A percentile compares a stretch with the other conserved stretches of the same genome.
phyloP scores from a whole-genome alignment of 495 filamentous ascomycete species.

The Lasiosphaeria miniovina region DNA sequence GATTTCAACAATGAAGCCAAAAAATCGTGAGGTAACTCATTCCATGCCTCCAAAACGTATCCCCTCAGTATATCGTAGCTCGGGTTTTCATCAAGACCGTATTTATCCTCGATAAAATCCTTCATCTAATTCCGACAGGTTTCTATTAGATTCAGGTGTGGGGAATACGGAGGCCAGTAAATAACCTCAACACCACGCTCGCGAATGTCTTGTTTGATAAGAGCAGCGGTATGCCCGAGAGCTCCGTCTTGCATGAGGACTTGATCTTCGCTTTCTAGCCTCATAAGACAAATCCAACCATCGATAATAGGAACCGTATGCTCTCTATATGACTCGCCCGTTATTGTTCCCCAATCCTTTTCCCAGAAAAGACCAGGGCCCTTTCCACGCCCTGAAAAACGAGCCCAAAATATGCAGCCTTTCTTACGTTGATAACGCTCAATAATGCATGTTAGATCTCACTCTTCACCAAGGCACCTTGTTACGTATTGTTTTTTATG shows the following conservation, averaged over 20 bases:
- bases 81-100: constrained; percentile 18
- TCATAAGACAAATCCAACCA: constrained; percentile 13
- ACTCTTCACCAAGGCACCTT: constrained; percentile 13
- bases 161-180: constrained; percentile 25
- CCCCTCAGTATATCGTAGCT: too few relatives aligned
- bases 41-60: too few relatives aligned
- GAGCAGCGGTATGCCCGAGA: constrained; percentile 14
- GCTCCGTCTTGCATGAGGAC: constrained; percentile 26
- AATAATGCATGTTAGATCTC: constrained; percentile 18
- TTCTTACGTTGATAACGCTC: constrained; percentile 14
- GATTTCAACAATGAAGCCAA: too few relatives aligned
- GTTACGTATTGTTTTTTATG: constrained; percentile 19
- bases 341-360: constrained; percentile 33
- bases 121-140: constrained; percentile 32
- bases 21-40: too few relatives aligned
- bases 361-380: constrained; percentile 33
- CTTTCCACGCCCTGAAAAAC: constrained; percentile 23
- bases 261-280: constrained; percentile 4
- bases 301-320: constrained; percentile 27
- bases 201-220: constrained; percentile 6
- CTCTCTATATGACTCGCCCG: constrained; percentile 14
- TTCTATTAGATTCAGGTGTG: constrained; percentile 31
- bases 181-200: constrained; percentile 18
- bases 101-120: constrained; percentile 19
- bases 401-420: constrained; percentile 34